phyloP scores from a whole-genome alignment of 1,139 yeast genomes.

The Yamadazyma dendronema region DNA sequence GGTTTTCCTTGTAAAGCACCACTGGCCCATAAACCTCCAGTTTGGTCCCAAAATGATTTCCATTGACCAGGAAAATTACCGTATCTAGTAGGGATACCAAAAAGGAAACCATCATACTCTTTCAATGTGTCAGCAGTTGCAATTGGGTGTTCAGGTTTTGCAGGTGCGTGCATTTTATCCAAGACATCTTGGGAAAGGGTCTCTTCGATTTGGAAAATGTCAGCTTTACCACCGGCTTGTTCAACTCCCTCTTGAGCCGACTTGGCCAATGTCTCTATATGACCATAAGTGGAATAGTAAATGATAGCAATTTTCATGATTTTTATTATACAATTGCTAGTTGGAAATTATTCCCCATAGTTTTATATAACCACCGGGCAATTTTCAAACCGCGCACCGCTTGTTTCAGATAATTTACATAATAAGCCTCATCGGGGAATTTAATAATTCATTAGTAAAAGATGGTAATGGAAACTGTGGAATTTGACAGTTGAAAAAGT shows the following conservation, averaged over 20 bases:
- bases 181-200: conserved; percentile 46
- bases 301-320: conserved; percentile 46
- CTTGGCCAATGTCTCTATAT: conserved; percentile 32
- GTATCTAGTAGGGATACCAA: conserved; percentile 53
- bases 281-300: conserved; percentile 82
- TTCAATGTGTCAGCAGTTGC: conserved; percentile 38
- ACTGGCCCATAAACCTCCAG: conserved; percentile 51
- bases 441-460: too few species aligned
- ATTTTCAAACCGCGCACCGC: background rate
- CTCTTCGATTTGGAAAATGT: conserved; percentile 41
- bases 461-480: background rate
- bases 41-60: conserved; percentile 41
- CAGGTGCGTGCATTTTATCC: conserved; percentile 41
- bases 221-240: conserved; percentile 39
- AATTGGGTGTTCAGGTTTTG: conserved; percentile 41
- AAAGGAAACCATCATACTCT: conserved; percentile 46
- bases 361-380: background rate
- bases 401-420: background rate
- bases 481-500: too few species aligned
- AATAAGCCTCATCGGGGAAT: background rate
- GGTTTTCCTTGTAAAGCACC: conserved; percentile 50
- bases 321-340: too few species aligned
- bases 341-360: background rate
- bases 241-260: conserved; percentile 34
- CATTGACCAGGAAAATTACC: conserved; percentile 50